Evolutionary conservation across 257 asterid species (phyloP).

Genomic region (Ilex asprella): DNA sequence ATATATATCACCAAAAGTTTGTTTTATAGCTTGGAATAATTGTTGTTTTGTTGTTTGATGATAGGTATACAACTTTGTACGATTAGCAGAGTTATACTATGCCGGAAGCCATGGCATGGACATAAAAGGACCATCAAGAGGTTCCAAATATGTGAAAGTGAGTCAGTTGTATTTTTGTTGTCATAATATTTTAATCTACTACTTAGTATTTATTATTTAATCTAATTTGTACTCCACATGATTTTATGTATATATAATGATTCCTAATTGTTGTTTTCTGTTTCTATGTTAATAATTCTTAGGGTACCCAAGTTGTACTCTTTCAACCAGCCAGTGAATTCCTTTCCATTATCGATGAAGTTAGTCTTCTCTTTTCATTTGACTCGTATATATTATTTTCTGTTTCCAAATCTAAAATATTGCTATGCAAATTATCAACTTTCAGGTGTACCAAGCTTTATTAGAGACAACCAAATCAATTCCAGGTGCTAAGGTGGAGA

Average conservation of each 20-base stretch:
- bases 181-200: too few species aligned
- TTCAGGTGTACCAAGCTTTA: not conserved
- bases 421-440: not conserved
- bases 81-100: not conserved
- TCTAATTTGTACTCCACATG: too few species aligned
- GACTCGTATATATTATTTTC: not conserved
- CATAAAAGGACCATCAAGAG: not conserved
- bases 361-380: not conserved
- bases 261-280: not conserved
- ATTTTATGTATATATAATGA: too few species aligned
- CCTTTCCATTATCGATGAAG: not conserved
- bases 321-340: not conserved
- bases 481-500: conserved; percentile 2
- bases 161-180: not conserved
- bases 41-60: too few species aligned
- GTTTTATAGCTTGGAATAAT: too few species aligned
- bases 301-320: not conserved
- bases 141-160: not conserved
- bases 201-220: too few species aligned
- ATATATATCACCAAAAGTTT: not conserved
- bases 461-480: not conserved
- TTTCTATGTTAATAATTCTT: not conserved
- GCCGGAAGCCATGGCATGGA: conserved; percentile 2
- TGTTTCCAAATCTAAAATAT: not conserved
- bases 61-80: not conserved